Conservation (phyloP, 169 alveolate genomes). For the Babesia divergens region DNA sequence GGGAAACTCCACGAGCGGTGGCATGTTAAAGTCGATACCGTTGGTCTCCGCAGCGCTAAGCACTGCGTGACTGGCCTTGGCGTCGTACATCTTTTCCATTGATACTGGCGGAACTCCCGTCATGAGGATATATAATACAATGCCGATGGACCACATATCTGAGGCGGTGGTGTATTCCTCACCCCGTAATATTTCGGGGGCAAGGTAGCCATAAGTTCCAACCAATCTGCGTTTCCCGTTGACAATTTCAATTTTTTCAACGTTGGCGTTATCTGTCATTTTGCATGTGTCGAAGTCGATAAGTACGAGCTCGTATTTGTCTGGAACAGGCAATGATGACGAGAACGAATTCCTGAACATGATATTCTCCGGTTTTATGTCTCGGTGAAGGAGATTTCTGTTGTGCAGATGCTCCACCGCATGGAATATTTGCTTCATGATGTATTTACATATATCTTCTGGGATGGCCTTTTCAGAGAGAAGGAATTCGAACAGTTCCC, state of each 20-base stretch:
- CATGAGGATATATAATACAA: conserved; percentile 85
- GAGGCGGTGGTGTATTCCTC: conserved; percentile 83
- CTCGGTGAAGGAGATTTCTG: conserved; percentile 77
- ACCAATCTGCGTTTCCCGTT: conserved; percentile 78
- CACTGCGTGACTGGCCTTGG: conserved; percentile 78
- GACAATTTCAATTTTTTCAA: conserved; percentile 57
- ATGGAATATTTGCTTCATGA: conserved; percentile 80
- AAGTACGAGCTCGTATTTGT: conserved; percentile 72
- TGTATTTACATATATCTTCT: conserved; percentile 85
- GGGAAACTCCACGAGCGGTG: conserved; percentile 85
- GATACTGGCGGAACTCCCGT: conserved; percentile 90
- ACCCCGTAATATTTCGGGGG: conserved; percentile 82
- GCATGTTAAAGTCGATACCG: conserved; percentile 84
- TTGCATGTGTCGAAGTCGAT: conserved; percentile 83
- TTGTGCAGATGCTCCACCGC: conserved; percentile 83
- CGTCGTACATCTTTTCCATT: conserved; percentile 84
- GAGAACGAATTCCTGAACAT: conserved; percentile 76
- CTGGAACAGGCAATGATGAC: conserved; percentile 68
- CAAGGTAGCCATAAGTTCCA: conserved; percentile 82
- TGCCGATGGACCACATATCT: conserved; percentile 89
- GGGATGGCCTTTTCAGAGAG: conserved; percentile 83
- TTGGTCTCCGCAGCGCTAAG: conserved; percentile 73
- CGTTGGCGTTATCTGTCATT: conserved; percentile 69
- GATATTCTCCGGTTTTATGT: conserved; percentile 83
- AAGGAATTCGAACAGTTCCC: conserved; percentile 85